Evolutionary conservation across 108 stramenopile species (phyloP), one percentile per base, ranked within the genome.

Genomic region (Fragilaria crotonensis): DNA sequence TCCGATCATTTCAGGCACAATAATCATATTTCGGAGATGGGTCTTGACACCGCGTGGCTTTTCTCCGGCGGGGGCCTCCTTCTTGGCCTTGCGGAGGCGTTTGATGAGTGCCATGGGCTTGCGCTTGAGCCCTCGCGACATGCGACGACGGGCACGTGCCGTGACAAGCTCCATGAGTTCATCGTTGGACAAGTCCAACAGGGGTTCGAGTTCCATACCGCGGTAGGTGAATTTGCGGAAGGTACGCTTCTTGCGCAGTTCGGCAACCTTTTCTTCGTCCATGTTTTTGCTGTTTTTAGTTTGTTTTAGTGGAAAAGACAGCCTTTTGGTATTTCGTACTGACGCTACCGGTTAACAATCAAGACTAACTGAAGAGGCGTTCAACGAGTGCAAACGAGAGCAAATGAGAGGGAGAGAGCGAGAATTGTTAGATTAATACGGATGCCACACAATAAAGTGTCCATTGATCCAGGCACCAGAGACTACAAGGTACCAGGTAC

Each of bases 1-100:
- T 67, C 99, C 99, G 71, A 99, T 94, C 99, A 99, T 98, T 80
- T 99, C 99, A 27, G 99, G 99, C 57, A 98, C 92, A 69, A 99
- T 97, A 74, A 99, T 93, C 98, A 98, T 97, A 82, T 98, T 89
- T 50, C 99, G 90, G 33, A 99, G 77, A 80, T 99, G 99, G 54
- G 99, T 99, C 94, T 98, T 98, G 76, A 99, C 77, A 76, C 93
- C 90, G 61, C 85, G 85, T 22, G 99, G 99, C 90, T 98, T 98
- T 78, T 99, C 99, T 26, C 94, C 90, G 25, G 90, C 84, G 50
- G 80, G 74, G 27, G 96, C 94, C 67, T 95, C 96, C 90, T 97
- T 96, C 96, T 99, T 99, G 70, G 97, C 96, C 74, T 96, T 94
- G 64, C 97, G 76, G 46, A 99, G 90, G 59, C 95, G 91, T 85